Percentiles rank a stretch among this genome's conserved stretches.
These are phyloP conservation scores for Amylocarpus encephaloides DNA, from an alignment of 2,329 filamentous ascomycete species.

Conservation along the genomic window DNA sequence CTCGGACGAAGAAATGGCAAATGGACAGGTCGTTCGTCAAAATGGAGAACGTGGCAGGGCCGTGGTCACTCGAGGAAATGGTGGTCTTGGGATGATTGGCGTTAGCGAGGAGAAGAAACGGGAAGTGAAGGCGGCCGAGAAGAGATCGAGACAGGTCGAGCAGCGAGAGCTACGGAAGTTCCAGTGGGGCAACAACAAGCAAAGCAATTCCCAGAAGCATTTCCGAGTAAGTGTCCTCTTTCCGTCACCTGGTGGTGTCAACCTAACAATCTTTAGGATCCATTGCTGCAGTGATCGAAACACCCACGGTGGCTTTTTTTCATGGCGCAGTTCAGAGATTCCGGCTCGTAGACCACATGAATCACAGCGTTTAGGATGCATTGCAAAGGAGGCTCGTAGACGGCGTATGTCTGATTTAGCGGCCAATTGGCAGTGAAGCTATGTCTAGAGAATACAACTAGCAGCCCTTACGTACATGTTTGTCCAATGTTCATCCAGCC, in stretches of 20 bases:
- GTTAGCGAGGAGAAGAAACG: constrained; percentile 70
- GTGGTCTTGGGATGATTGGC: constrained; percentile 70
- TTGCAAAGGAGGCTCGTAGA: neutral
- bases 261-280: constrained; percentile 29
- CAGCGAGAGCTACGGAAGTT: constrained; percentile 56
- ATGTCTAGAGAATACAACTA: no score
- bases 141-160: constrained; percentile 60
- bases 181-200: constrained; percentile 65
- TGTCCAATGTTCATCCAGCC: neutral
- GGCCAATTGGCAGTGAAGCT: neutral
- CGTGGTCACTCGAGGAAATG: constrained; percentile 61
- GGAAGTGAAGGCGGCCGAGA: constrained; percentile 59
- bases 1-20: constrained; percentile 38
- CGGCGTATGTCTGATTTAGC: neutral
- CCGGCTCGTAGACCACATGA: neutral
- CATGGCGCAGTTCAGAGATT: constrained; percentile 1
- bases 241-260: neutral
- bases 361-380: neutral
- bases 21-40: constrained; percentile 33
- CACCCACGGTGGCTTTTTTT: constrained; percentile 2
- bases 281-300: constrained; percentile 24
- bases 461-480: neutral
- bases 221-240: constrained; percentile 47
- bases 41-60: constrained; percentile 44
- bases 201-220: constrained; percentile 61